Base-by-base conservation (phyloP, 1,139 yeast species). In the Pichia sp. region DNA sequence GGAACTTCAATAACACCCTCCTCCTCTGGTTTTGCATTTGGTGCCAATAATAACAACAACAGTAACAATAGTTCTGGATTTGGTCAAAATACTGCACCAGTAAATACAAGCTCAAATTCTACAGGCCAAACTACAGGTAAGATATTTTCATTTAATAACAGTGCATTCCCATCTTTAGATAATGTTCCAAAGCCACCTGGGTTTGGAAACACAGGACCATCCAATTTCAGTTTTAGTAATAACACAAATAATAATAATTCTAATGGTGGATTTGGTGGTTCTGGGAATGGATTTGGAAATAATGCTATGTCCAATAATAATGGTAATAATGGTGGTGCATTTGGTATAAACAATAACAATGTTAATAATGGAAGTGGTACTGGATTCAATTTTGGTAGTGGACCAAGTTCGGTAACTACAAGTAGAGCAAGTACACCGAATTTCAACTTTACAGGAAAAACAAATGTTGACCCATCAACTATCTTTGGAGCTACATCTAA, bases 391-490 rank as follows among this genome's bases (percentile, higher is more conserved):
- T 37, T 46, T n/a, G 39, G 45, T 8, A 42, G 47, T 27, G 42
- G 36, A 1, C 57, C 20, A 18, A 49, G 39, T 20, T 47, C 46
- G 12, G 42, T 23, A 9, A 30, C 38, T 25, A 47, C 23, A 35
- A 56, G 59, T 18, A 50, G 61, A 25, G 54, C 62, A 3, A 55
- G 60, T 3, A 58, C 63, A 4, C 65, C 65, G 18, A 58, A 53
- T 45, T 57, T 61, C 51, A 58, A 61, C 45, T 62, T 63, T 48
- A 52, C 62, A 4, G 65, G 63, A 9, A 50, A 52, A 22, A 46
- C 51, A 22, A 23, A 46, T 7, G 46, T 57, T 22, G 63, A 63
- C 45, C 65, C 65, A 3, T 49, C 63, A 6, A 43, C 60, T 5
- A 50, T 61, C 16, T 62, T 62, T 46, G 39, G 39, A 36, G 56